Evolutionary conservation across 495 filamentous ascomycete genomes (phyloP).

Genomic region (Penicillium riverlandense): DNA sequence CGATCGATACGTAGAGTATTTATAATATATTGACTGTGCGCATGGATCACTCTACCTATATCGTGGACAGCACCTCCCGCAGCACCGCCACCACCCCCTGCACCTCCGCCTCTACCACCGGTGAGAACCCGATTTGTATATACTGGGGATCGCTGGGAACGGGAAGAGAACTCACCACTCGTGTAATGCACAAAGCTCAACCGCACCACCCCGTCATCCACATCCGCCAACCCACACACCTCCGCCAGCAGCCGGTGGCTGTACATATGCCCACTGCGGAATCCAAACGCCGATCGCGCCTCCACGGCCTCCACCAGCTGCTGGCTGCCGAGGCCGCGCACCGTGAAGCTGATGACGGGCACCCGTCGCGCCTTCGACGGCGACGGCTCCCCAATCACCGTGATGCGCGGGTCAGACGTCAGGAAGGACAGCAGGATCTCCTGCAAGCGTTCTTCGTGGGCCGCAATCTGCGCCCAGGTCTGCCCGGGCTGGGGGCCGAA

Average conservation of each 20-base stretch:
- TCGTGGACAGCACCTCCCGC: conserved; percentile 25
- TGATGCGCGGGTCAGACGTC: conserved; percentile 34
- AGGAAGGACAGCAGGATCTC: conserved; percentile 50
- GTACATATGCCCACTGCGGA: conserved; percentile 65
- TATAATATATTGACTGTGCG: too few species aligned
- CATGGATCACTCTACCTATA: too few species aligned
- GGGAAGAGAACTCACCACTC: conserved; percentile 50
- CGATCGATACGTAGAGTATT: too few species aligned
- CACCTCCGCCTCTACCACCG: conserved; percentile 45
- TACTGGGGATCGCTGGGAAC: too few species aligned
- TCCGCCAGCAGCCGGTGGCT: conserved; percentile 52
- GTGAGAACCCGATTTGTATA: too few species aligned
- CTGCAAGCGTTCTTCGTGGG: conserved; percentile 57
- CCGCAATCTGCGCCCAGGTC: conserved; percentile 46
- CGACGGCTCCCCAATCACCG: conserved; percentile 48
- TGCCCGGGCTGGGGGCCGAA: conserved; percentile 28
- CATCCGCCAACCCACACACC: conserved; percentile 45
- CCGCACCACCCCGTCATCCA: conserved; percentile 56
- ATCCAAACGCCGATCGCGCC: conserved; percentile 44
- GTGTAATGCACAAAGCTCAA: conserved; percentile 73
- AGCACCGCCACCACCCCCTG: conserved; percentile 41
- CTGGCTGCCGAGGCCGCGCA: conserved; percentile 47
- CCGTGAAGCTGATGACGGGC: conserved; percentile 59
- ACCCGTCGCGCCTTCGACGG: conserved; percentile 42
- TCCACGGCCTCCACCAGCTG: conserved; percentile 59